These are phyloP conservation scores for Clathrus columnatus DNA, from an alignment of 768 basidiomycete species.

Conservation along the genomic window DNA sequence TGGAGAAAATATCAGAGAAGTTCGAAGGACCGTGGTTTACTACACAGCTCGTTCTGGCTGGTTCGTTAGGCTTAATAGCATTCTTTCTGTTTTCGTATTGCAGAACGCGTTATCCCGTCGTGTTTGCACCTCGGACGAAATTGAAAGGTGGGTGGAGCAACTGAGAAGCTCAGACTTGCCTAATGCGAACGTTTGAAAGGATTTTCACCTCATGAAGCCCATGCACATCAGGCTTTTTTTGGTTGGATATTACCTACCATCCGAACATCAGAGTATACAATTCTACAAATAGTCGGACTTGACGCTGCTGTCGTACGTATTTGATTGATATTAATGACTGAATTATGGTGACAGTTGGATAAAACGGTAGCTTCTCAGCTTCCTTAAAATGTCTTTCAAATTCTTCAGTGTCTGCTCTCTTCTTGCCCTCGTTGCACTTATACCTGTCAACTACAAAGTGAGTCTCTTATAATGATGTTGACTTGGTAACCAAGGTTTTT, in stretches of 20 bases:
- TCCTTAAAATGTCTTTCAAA: conserved; percentile 92
- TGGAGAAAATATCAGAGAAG: conserved; percentile 37
- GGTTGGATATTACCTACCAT: conserved; percentile 96
- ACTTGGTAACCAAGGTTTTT: background rate
- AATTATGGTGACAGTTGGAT: background rate
- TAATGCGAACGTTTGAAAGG: conserved; percentile 35
- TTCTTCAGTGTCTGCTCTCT: conserved; percentile 82
- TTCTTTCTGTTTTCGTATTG: conserved; percentile 87
- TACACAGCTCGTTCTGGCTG: conserved; percentile 77
- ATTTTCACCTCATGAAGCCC: conserved; percentile 90
- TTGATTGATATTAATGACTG: background rate
- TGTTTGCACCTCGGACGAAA: conserved; percentile 90
- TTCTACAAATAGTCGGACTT: conserved; percentile 92
- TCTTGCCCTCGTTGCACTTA: conserved; percentile 75
- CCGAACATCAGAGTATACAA: conserved; percentile 81
- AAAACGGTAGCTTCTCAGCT: conserved; percentile 69
- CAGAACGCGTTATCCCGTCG: conserved; percentile 77
- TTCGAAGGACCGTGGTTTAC: conserved; percentile 95
- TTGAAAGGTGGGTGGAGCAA: conserved; percentile 65
- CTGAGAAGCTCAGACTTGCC: background rate
- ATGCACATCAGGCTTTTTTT: conserved; percentile 79
- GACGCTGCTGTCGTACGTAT: conserved; percentile 88
- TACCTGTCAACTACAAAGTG: conserved; percentile 93
- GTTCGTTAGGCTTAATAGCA: conserved; percentile 64
- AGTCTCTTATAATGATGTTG: conserved; percentile 16